Evolutionary conservation across 2,329 filamentous ascomycete species (phyloP).

Genomic region (Phialocephala subalpina): DNA sequence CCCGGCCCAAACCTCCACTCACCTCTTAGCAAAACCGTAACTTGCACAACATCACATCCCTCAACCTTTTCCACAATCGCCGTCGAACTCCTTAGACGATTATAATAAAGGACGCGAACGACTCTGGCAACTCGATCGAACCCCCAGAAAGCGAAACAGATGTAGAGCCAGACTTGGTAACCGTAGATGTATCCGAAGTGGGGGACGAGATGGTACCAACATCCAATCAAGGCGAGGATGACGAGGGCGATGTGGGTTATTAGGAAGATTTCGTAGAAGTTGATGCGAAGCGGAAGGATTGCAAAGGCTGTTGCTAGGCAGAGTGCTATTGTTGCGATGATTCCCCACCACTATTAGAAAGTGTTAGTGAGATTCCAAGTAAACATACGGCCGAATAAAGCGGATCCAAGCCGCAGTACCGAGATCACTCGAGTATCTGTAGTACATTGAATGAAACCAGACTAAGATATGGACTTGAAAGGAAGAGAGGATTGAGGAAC

Average conservation of each 20-base stretch:
- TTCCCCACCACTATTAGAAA: too few species aligned
- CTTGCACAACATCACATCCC: constrained; percentile 3
- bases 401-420: too few species aligned
- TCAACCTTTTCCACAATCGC: background rate
- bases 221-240: constrained; percentile 50
- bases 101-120: constrained; percentile 52
- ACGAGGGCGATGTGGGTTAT: constrained; percentile 61
- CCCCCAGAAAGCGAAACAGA: constrained; percentile 55
- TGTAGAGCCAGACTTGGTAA: constrained; percentile 54
- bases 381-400: background rate
- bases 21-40: constrained; percentile 37
- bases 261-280: constrained; percentile 58
- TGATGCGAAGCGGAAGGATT: constrained; percentile 42
- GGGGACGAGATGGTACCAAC: background rate
- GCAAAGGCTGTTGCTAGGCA: constrained; percentile 52
- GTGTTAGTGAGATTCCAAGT: background rate
- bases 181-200: background rate
- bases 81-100: constrained; percentile 34
- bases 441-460: too few species aligned
- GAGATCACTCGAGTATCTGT: too few species aligned
- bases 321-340: constrained; percentile 48
- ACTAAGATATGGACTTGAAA: too few species aligned
- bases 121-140: constrained; percentile 55
- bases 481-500: too few species aligned
- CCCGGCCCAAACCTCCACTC: constrained; percentile 11